Evolutionary conservation across 495 filamentous ascomycete genomes (phyloP), one percentile per base, ranked within the genome.

Genomic region (Parachaetomium inaequale): DNA sequence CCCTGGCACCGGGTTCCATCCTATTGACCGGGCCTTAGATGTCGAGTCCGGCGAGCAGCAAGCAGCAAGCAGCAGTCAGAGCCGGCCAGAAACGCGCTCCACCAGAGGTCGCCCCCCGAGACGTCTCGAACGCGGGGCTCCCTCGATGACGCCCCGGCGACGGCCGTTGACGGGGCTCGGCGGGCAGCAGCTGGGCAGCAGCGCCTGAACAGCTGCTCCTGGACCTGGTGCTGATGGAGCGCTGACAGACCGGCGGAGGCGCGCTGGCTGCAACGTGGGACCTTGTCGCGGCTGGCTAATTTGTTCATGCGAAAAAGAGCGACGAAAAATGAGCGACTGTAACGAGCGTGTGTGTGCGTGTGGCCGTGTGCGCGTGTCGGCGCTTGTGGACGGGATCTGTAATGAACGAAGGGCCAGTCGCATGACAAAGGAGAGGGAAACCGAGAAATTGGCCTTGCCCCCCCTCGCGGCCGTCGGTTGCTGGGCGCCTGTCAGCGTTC

Each of bases 1-100:
- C 67, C 64, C 66, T 66, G 65, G 56, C 52, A 46, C 61, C 46
- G 50, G 70, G 56, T 55, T 72, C 70, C 70, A 72, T 72, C 45
- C 53, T 62, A 28, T 23, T 23, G n/a, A n/a, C 7, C 52, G 38
- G 36, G 1, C 36, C 36, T 53, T n/a, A 23, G 40, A 14, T 36
- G 8, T 34, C 29, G 51, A 21, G n/a, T 3, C 26, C 59, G 49
- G 19, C 31, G 42, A 59, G 31, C 7, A 31, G 23, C 46, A 38
- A 34, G 4, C 43, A 47, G 43, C 28, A 34, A 40, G 12, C 12
- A 40, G 36, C 36, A 40, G 36, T 40, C 36, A 17, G 17, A 19
- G n/a, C 21, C 34, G 26, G 25, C 25, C 17, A 4, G n/a, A 8
- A 7, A 34, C 25, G 45, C 47, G 26, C 47, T 60, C 58, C 58